Evolutionary conservation across 345 rosid genomes (phyloP).

Genomic region (Aquilaria sinensis): DNA sequence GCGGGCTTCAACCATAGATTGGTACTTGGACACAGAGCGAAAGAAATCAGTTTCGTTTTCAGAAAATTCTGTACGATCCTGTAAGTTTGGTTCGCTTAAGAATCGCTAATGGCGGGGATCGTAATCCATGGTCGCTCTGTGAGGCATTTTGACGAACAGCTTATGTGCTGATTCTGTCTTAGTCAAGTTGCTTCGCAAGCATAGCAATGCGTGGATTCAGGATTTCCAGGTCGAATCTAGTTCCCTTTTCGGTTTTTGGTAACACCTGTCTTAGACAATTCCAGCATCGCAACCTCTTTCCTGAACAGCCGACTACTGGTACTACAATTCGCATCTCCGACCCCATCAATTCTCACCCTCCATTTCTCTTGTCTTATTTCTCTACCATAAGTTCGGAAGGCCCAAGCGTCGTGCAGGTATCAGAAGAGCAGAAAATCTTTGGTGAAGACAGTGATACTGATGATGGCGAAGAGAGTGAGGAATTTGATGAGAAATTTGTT

Average conservation of each 20-base stretch:
- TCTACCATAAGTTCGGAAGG: constrained; percentile 19
- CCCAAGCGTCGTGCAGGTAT: constrained; percentile 4
- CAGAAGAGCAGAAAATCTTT: constrained; percentile 2
- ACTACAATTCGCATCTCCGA: not conserved
- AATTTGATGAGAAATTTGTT: constrained; percentile 10
- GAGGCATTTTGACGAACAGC: constrained; percentile 32
- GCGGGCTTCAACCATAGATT: too few relatives aligned
- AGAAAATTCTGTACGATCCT: not conserved
- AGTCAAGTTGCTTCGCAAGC: not conserved
- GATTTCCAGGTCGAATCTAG: constrained; percentile 14
- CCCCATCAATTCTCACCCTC: constrained; percentile 8
- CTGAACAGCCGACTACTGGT: not conserved
- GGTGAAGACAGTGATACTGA: constrained; percentile 13
- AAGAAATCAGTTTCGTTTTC: not conserved
- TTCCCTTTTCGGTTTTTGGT: constrained; percentile 3
- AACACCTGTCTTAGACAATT: constrained; percentile 7
- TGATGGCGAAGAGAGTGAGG: constrained; percentile 24
- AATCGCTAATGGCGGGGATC: not conserved
- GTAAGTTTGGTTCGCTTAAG: not conserved
- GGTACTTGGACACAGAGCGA: not conserved
- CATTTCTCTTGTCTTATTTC: constrained; percentile 17
- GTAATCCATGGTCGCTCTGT: constrained; percentile 5
- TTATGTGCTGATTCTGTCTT: constrained; percentile 4
- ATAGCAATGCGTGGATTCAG: constrained; percentile 27
- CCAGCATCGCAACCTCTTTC: constrained; percentile 7